phyloP scores from a whole-genome alignment of 2,329 filamentous ascomycete genomes.

The Penicillium hesseltinei region DNA sequence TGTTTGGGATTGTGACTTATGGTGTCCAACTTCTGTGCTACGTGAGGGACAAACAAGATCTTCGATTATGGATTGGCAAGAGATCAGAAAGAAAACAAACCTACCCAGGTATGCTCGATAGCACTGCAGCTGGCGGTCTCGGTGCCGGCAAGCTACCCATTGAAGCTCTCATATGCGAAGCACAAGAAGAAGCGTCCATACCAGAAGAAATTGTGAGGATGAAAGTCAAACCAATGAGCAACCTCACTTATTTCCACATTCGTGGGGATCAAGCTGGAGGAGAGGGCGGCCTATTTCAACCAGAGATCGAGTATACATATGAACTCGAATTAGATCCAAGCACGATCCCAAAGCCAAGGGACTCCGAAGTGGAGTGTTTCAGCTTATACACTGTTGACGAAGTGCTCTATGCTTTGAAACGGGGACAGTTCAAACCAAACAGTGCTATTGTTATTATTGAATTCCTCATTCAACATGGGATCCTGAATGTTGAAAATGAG shows the following conservation, averaged over 20 bases:
- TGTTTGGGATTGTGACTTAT: conserved; percentile 45
- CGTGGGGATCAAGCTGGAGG: conserved; percentile 10
- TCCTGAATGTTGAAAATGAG: conserved; percentile 32
- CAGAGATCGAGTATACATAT: conserved; percentile 36
- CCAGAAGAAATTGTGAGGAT: not conserved
- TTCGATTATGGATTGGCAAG: conserved; percentile 29
- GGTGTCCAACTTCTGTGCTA: conserved; percentile 46
- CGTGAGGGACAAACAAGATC: conserved; percentile 12
- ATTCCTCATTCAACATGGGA: conserved; percentile 34
- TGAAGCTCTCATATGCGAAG: not conserved
- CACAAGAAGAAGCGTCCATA: not conserved
- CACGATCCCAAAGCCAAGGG: conserved; percentile 24
- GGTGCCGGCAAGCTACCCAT: not conserved
- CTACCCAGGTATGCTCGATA: conserved; percentile 34
- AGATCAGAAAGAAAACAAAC: conserved; percentile 27
- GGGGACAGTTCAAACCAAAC: conserved; percentile 32
- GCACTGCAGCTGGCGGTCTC: conserved; percentile 23
- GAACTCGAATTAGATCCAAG: conserved; percentile 29
- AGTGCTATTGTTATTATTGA: conserved; percentile 33
- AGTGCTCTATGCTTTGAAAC: conserved; percentile 24
- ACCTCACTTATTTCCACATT: not conserved
- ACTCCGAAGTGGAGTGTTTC: conserved; percentile 34
- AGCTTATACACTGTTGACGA: conserved; percentile 27
- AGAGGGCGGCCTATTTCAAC: conserved; percentile 24
- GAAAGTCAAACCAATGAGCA: not conserved